phyloP scores from a whole-genome alignment of 2,329 filamentous ascomycete genomes.

The Colletotrichum falcatum region DNA sequence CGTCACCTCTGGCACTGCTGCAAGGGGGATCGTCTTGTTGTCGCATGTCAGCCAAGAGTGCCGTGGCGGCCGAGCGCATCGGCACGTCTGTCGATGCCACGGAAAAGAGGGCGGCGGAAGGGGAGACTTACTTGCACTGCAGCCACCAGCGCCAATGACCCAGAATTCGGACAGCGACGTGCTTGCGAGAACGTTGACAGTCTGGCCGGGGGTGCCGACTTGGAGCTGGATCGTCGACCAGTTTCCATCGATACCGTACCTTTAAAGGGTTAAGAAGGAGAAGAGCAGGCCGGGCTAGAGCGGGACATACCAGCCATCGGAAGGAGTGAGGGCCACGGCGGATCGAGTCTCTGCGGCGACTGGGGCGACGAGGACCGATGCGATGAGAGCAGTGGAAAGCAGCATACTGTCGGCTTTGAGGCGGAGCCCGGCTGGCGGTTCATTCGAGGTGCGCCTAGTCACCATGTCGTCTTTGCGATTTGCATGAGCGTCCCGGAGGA shows the following conservation, averaged over 20 bases:
- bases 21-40: constrained; percentile 64
- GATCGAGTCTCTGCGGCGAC: constrained; percentile 35
- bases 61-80: background rate
- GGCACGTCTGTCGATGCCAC: background rate
- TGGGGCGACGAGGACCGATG: constrained; percentile 30
- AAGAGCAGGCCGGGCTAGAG: background rate
- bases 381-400: constrained; percentile 29
- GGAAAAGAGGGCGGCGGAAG: background rate
- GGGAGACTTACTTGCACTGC: constrained; percentile 58
- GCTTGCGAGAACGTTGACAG: constrained; percentile 64
- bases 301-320: constrained; percentile 34
- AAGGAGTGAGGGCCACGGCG: constrained; percentile 40
- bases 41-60: constrained; percentile 36
- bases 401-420: constrained; percentile 32
- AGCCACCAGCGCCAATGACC: constrained; percentile 72
- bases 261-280: constrained; percentile 47
- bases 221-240: constrained; percentile 78
- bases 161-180: constrained; percentile 79
- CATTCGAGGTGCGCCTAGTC: constrained; percentile 37
- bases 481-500: constrained; percentile 33
- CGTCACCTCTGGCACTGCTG: constrained; percentile 65
- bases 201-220: constrained; percentile 58
- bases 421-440: constrained; percentile 17
- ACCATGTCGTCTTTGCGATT: constrained; percentile 32
- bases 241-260: constrained; percentile 74